A percentile compares a stretch with the other conserved stretches of the same genome.
These are phyloP conservation scores for Plantago major DNA, from an alignment of 257 asterid species.

Conservation along the genomic window DNA sequence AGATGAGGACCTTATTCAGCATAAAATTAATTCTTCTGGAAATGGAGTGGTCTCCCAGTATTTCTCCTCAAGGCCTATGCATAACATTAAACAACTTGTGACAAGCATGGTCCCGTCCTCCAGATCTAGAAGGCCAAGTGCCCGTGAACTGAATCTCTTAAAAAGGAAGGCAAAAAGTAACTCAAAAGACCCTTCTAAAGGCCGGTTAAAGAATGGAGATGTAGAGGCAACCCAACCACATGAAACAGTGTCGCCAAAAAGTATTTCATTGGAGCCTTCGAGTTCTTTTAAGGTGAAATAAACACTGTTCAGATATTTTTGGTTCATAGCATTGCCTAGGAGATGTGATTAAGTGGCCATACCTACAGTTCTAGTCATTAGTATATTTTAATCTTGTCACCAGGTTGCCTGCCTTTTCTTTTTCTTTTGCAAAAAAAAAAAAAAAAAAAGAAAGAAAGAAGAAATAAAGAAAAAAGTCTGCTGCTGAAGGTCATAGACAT, in stretches of 20 bases:
- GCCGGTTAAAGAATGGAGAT: constrained; percentile 80
- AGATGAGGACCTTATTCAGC: constrained; percentile 87
- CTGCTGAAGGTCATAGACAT: background rate
- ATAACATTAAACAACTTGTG: constrained; percentile 69
- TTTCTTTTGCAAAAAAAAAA: too few relatives aligned
- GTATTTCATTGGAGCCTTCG: constrained; percentile 48
- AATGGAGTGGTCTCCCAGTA: constrained; percentile 65
- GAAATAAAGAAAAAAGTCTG: too few relatives aligned
- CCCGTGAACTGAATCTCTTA: constrained; percentile 91
- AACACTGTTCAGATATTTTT: constrained; percentile 8
- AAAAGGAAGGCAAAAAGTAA: constrained; percentile 87
- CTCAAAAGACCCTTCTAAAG: constrained; percentile 85
- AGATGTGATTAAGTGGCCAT: background rate
- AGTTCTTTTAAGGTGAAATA: constrained; percentile 65
- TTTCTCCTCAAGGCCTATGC: constrained; percentile 54
- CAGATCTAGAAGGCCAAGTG: constrained; percentile 95
- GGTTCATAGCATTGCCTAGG: background rate
- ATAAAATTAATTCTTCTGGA: constrained; percentile 52
- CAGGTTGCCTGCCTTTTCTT: too few relatives aligned
- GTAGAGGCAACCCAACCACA: constrained; percentile 62
- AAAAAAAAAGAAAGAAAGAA: too few relatives aligned
- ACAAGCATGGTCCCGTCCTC: constrained; percentile 77
- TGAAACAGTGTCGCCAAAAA: constrained; percentile 66
- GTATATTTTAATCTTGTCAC: too few relatives aligned
- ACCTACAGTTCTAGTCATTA: background rate